phyloP scores from a whole-genome alignment of 805 yeast genomes.

The Candida succiphila region DNA sequence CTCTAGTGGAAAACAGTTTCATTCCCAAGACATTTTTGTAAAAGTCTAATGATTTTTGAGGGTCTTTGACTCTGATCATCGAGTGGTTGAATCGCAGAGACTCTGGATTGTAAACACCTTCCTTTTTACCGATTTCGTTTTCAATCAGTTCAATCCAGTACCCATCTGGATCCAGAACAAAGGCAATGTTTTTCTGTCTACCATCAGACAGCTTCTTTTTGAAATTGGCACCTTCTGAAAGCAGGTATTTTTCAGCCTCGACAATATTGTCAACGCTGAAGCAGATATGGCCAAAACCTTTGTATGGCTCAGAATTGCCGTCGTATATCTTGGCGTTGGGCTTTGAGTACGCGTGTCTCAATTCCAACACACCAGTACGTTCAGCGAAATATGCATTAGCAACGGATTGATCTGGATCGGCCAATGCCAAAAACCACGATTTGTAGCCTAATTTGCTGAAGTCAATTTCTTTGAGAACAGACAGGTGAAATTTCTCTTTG shows the following conservation, averaged over 20 bases:
- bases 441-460: slow-evolving; percentile 49
- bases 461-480: slow-evolving; percentile 39
- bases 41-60: slow-evolving; percentile 62
- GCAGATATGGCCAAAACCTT: slow-evolving; percentile 95
- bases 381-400: slow-evolving; percentile 27
- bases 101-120: slow-evolving; percentile 26
- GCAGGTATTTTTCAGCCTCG: slow-evolving; percentile 47
- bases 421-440: slow-evolving; percentile 59
- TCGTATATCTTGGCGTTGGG: slow-evolving; percentile 50
- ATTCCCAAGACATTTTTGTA: slow-evolving; percentile 76
- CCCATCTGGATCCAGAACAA: slow-evolving; percentile 91
- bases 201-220: slow-evolving; percentile 84
- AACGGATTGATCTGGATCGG: slow-evolving; percentile 30
- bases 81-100: slow-evolving; percentile 68
- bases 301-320: slow-evolving; percentile 77
- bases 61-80: slow-evolving; percentile 90
- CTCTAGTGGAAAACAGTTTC: slow-evolving; percentile 51
- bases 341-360: slow-evolving; percentile 72
- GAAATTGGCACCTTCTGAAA: slow-evolving; percentile 57
- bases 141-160: slow-evolving; percentile 92
- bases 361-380: slow-evolving; percentile 66
- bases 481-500: slow-evolving; percentile 64
- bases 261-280: slow-evolving; percentile 75
- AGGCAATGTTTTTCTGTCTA: slow-evolving; percentile 87
- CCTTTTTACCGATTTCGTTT: slow-evolving; percentile 34